Percentiles rank a stretch among this genome's conserved stretches.
phyloP scores from a whole-genome alignment of 116 monocot genomes.

The Papilionanthe hybrid region DNA sequence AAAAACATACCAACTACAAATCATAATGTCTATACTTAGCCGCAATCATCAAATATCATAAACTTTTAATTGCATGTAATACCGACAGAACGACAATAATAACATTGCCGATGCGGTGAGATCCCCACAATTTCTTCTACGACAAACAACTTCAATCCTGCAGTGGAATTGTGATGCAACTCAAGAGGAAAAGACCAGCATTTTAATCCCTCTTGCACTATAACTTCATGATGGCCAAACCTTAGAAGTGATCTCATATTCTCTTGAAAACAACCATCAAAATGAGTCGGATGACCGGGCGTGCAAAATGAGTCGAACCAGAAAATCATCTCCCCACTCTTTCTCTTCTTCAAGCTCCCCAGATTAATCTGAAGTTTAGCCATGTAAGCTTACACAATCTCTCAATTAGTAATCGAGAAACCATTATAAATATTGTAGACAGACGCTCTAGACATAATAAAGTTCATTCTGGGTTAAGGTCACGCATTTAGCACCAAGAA shows the following conservation, averaged over 20 bases:
- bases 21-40: too few relatives aligned
- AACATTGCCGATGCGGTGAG: conserved; percentile 39
- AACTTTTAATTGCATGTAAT: background rate
- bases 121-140: conserved; percentile 51
- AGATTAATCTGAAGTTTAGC: conserved; percentile 17
- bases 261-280: conserved; percentile 48
- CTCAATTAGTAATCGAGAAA: background rate
- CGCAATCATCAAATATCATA: too few relatives aligned
- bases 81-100: conserved; percentile 55
- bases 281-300: conserved; percentile 37
- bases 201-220: conserved; percentile 7
- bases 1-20: too few relatives aligned
- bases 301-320: conserved; percentile 60
- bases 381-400: conserved; percentile 4
- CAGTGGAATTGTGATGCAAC: conserved; percentile 31
- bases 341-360: conserved; percentile 50
- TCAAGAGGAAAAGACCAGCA: conserved; percentile 77
- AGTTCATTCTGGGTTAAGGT: conserved; percentile 3
- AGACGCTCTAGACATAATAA: background rate
- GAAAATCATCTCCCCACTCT: conserved; percentile 47
- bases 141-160: conserved; percentile 37
- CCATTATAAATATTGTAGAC: background rate
- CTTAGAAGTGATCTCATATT: conserved; percentile 50
- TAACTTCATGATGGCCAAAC: conserved; percentile 39
- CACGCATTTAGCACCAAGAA: conserved; percentile 31